Percentiles rank a stretch among this genome's conserved stretches.
These are phyloP conservation scores for Moniliophthora roreri DNA, from an alignment of 1,284 basidiomycete genomes.

Conservation along the genomic window DNA sequence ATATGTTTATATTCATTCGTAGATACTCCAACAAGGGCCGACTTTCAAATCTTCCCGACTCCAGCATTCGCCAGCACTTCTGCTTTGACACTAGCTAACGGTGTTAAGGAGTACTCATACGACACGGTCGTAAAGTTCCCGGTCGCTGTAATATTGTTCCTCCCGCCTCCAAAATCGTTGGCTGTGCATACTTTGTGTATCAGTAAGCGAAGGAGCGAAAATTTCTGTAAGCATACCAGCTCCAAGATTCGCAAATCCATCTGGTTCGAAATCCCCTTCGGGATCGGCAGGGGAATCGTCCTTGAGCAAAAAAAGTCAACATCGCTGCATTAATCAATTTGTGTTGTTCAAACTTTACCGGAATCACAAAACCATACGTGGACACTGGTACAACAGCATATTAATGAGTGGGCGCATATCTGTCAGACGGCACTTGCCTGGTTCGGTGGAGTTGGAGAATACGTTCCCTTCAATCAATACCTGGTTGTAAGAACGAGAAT, in stretches of 20 bases:
- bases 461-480: conserved; percentile 25
- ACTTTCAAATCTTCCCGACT: conserved; percentile 10
- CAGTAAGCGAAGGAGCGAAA: background rate
- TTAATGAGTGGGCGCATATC: background rate
- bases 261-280: conserved; percentile 22
- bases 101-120: conserved; percentile 20
- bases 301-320: no score
- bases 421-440: conserved; percentile 11
- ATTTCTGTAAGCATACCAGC: conserved; percentile 15
- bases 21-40: background rate
- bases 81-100: conserved; percentile 18
- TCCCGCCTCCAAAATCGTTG: conserved; percentile 22
- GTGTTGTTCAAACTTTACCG: no score
- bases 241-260: conserved; percentile 24
- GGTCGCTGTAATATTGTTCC: conserved; percentile 23
- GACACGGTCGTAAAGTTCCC: conserved; percentile 23
- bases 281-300: conserved; percentile 23
- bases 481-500: conserved; percentile 22
- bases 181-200: conserved; percentile 7
- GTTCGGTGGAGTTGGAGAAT: conserved; percentile 23
- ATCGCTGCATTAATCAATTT: no score
- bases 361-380: conserved; percentile 25
- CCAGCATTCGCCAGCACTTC: conserved; percentile 18
- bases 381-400: conserved; percentile 14
- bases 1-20: background rate